phyloP scores from a whole-genome alignment of 169 alveolate species.

The Plasmodium gaboni region DNA sequence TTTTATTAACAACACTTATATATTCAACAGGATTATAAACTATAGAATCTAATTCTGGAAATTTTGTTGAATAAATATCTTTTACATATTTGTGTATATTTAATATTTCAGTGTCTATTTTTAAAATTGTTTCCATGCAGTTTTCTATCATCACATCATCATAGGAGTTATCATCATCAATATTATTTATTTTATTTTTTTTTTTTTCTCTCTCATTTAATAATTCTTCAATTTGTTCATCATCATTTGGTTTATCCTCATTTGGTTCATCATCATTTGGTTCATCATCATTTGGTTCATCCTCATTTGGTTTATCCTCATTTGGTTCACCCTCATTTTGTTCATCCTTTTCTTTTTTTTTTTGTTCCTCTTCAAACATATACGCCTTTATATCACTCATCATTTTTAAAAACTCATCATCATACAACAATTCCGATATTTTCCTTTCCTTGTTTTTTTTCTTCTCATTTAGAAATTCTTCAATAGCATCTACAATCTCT shows the following conservation, averaged over 20 bases:
- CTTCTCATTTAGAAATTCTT: conserved; percentile 81
- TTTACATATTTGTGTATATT: conserved; percentile 88
- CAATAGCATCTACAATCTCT: conserved; percentile 85
- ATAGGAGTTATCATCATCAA: background rate
- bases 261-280: conserved; percentile 27
- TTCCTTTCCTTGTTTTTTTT: conserved; percentile 76
- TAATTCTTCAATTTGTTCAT: conserved; percentile 18
- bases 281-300: background rate
- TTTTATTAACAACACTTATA: conserved; percentile 89
- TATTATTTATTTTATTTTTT: background rate
- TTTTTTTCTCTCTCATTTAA: conserved; percentile 6
- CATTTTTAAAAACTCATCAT: conserved; percentile 29
- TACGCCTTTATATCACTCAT: conserved; percentile 41
- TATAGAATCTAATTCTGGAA: conserved; percentile 91
- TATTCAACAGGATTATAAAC: conserved; percentile 91
- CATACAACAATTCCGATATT: conserved; percentile 59
- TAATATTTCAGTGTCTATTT: conserved; percentile 87
- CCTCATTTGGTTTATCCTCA: conserved; percentile 31
- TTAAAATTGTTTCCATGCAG: conserved; percentile 84
- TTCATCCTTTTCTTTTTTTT: conserved; percentile 3
- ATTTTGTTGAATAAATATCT: conserved; percentile 88
- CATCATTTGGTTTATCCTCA: conserved; percentile 1
- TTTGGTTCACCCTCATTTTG: background rate
- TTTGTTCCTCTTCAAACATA: conserved; percentile 23
- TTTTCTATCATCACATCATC: conserved; percentile 81